Evolutionary conservation across 192 early-diverging fungal species (phyloP), one percentile per base, ranked within the genome.

Genomic region (Podila epigama): DNA sequence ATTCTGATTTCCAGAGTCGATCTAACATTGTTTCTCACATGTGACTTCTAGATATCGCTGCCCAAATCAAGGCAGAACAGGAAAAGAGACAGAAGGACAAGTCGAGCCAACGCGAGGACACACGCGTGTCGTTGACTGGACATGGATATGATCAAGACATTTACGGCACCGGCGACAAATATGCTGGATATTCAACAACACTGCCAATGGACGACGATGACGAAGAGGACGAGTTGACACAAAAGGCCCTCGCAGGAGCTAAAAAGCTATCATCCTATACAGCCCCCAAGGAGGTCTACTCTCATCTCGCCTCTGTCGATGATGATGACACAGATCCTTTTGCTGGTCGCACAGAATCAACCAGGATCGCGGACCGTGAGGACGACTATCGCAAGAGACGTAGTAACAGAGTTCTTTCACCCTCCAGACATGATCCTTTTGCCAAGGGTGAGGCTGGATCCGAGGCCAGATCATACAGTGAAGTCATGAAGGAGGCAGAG

Each of bases 361-460:
- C 88, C 10, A 81, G 86, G 10, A 95, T 97, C 59, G 89, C 89
- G 7, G 96, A 97, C 34, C 78, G 94, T 48, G 93, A 98, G 66
- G 88, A 87, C 73, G 94, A 96, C 37, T 97, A 98, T 68, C 91
- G 93, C 40, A 87, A 86, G 60, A 88, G 94, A n/a, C 80, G 96
- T 27, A 85, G 88, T 40, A 90, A 87, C 52, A 85, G 97, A 10
- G 73, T 80, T 28, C 87, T 99, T 20, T 96, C 96, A 6, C 94
- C 95, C 6, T 91, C 92, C 39, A 84, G 93, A 16, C 80, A 72
- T 18, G 95, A 98, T 68, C 89, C 93, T 0, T 96, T 96, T 68
- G 66, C 83, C n/a, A 77, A 77, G 16, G 79, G 64, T 15, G 82
- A 84, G 6, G 69, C 54, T 20, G 71, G 53, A 13, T 81, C 63